Base-by-base conservation (phyloP, 2,329 filamentous ascomycete genomes). In the Biscogniauxia sp. region DNA sequence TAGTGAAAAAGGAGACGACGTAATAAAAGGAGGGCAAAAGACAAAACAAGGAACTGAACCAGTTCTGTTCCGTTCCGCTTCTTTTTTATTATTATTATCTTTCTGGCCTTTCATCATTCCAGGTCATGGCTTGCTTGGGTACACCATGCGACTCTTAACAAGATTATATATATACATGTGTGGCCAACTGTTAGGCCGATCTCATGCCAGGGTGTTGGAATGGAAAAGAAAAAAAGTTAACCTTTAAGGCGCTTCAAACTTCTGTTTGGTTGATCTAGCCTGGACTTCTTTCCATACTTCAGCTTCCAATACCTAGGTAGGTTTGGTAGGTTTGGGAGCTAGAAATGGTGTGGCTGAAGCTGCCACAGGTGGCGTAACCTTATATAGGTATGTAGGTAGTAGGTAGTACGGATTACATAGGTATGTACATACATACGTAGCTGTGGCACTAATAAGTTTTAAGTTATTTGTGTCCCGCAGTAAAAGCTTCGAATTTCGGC, bases 261-360 rank as follows among this genome's bases (percentile, higher is more conserved):
- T 7, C 17, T n/a, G 37, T 17, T 45, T n/a, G 37, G 37, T 45
- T n/a, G 37, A 7, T 37, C 13, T 37, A 37, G 28, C 28, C 28
- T 45, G 11, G 28, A 32, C 28, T 45, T n/a, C n/a, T n/a, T n/a
- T n/a, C n/a, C n/a, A n/a, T n/a, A n/a, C n/a, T n/a, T n/a, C n/a
- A n/a, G n/a, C n/a, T n/a, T n/a, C n/a, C n/a, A n/a, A n/a, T 45
- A 45, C 15, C 11, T 45, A 45, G 37, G 37, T 45, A 45, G n/a
- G n/a, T n/a, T n/a, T n/a, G n/a, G 15, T 32, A 32, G 28, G 7
- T 9, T 32, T 32, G 9, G 28, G 28, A 32, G 37, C n/a, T n/a
- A n/a, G n/a, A n/a, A n/a, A 3, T 8, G 2, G 7, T 61, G 61
- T 67, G 64, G 65, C 65, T 66, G 57, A 58, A 64, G 61, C 65